These are phyloP conservation scores for Hawksworthiomyces lignivorus DNA, from an alignment of 2,329 filamentous ascomycete species.

Conservation along the genomic window DNA sequence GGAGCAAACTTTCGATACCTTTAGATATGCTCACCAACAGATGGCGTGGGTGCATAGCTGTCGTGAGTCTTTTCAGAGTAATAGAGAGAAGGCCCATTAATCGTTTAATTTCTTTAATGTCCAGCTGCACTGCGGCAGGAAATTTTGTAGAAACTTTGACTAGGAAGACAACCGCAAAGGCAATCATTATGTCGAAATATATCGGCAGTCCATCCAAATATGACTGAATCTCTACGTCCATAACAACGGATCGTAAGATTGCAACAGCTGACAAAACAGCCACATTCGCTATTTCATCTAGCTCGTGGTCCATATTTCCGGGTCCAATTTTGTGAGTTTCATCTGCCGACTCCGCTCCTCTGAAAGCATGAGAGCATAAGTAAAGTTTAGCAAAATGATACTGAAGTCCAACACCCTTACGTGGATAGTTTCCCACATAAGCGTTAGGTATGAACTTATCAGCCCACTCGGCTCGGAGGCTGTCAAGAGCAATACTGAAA, in stretches of 20 bases:
- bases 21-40: constrained; percentile 9
- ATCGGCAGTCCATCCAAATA: constrained; percentile 7
- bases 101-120: constrained; percentile 17
- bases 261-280: constrained; percentile 13
- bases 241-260: constrained; percentile 2
- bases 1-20: constrained; percentile 7
- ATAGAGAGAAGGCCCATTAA: constrained; percentile 6
- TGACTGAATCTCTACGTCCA: constrained; percentile 5
- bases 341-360: too few species aligned
- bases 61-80: constrained; percentile 8
- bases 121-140: constrained; percentile 11
- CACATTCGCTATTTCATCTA: constrained; percentile 20
- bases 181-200: constrained; percentile 11
- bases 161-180: constrained; percentile 14
- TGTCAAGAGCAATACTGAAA: constrained; percentile 18
- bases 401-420: constrained; percentile 24
- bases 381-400: constrained; percentile 28
- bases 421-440: constrained; percentile 25
- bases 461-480: constrained; percentile 17
- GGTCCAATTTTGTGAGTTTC: too few species aligned
- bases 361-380: constrained; percentile 24
- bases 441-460: constrained; percentile 18
- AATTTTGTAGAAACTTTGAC: constrained; percentile 18
- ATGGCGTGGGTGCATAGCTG: constrained; percentile 16
- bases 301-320: too few species aligned